Base-by-base conservation (phyloP, 192 early-diverging fungal species). In the Gamsiella multidivaricata region DNA sequence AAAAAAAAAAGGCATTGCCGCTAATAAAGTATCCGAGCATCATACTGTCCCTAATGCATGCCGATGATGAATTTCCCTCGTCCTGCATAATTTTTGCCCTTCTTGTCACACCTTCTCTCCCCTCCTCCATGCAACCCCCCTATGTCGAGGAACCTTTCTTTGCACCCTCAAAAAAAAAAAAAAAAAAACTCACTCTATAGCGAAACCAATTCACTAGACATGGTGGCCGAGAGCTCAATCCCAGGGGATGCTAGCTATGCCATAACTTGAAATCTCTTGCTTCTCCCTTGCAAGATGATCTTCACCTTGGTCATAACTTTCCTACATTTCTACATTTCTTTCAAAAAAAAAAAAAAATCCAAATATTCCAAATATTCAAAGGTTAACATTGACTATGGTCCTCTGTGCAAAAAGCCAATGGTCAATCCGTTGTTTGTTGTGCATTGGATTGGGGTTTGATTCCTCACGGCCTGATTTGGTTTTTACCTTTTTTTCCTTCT, bases 131-230 rank as follows among this genome's bases (percentile, higher is more conserved):
- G 39, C 39, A 41, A 10, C 8, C 39, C 39, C 14, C 39, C 8
- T 14, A 7, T 41, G 7, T 7, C 39, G 14, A 41, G 8, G 62
- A 65, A 54, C 56, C 56, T 74, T 74, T 74, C 62, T 9, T 65
- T 65, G 63, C 71, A 65, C n/a, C n/a, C n/a, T n/a, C n/a, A n/a
- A n/a, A n/a, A n/a, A n/a, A n/a, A n/a, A n/a, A n/a, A n/a, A n/a
- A n/a, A n/a, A n/a, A n/a, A n/a, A n/a, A n/a, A n/a, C n/a, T n/a
- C 32, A 56, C 41, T 12, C 56, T 15, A 65, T 74, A 74, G 71
- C 71, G 71, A 74, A 53, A 59, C 37, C n/a, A 56, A 64, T 50
- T 74, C 71, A 65, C 71, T 65, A 74, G 71, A 74, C 71, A 74
- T 74, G 63, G 71, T 74, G 63, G 71, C 61, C 71, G 60, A 65